Base-by-base conservation (phyloP, 129 eudicot species). In the Lactuca saligna region DNA sequence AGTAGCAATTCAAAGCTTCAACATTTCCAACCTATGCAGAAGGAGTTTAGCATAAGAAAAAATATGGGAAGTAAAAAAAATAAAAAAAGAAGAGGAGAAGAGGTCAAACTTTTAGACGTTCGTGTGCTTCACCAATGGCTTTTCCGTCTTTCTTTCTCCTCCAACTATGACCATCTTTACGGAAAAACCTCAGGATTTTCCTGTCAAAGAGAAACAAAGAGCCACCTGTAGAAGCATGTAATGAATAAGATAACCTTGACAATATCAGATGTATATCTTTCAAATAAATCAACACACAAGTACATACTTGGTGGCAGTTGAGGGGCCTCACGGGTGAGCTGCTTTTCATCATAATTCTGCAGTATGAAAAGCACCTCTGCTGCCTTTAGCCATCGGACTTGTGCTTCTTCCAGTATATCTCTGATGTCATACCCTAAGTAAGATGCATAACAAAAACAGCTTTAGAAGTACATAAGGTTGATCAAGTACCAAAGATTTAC, bases 61-160 rank as follows among this genome's bases (percentile, higher is more conserved):
- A n/a, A 53, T 55, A 54, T 29, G 65, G 61, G 69, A n/a, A 7
- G 70, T 33, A 35, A 54, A 38, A 59, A 46, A 38, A 59, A 46
- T 49, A 37, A 58, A 75, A 29, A n/a, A 53, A 20, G 56, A 65
- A 75, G 42, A 68, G 41, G 1, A 35, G 38, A 35, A 35, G 38
- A 35, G 33, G 57, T 53, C 53, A 57, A 72, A 92, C 98, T 96
- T 92, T 92, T 8, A 92, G 88, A 14, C 90, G 89, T 78, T 88
- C 98, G 57, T 92, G 98, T 42, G 91, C 96, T 87, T 92, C 98
- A 67, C 96, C 96, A 83, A 93, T 87, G 17, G 84, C 87, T 83
- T 85, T 79, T 39, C 96, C 95, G 82, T 89, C 95, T 83, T 81
- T 93, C 82, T 90, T 92, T 64, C 82, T 87, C 65, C 92, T 93